These are phyloP conservation scores for Colletotrichum lini DNA, from an alignment of 2,329 filamentous ascomycete genomes.

Conservation along the genomic window DNA sequence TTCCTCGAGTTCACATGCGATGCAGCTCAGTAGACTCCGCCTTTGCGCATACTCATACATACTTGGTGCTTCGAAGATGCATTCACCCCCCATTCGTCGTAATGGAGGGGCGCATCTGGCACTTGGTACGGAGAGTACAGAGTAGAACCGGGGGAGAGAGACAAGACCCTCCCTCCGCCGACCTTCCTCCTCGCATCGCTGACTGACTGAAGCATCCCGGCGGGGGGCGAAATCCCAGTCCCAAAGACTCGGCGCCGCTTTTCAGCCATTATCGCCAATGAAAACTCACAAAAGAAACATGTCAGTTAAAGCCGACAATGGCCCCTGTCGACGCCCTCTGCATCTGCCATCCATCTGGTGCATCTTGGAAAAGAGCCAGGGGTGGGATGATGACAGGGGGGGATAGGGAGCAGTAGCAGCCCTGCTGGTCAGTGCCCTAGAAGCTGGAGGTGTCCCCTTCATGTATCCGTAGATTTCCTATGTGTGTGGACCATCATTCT, in stretches of 20 bases:
- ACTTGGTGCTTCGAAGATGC: conserved; percentile 23
- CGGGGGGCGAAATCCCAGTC: conserved; percentile 24
- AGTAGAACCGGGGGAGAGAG: background rate
- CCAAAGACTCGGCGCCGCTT: conserved; percentile 40
- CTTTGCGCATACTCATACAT: conserved; percentile 9
- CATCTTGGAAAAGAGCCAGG: conserved; percentile 16
- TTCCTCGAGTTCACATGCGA: conserved; percentile 21
- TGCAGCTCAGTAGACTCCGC: conserved; percentile 13
- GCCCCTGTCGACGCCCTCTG: conserved; percentile 26
- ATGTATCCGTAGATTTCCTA: background rate
- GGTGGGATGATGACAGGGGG: conserved; percentile 16
- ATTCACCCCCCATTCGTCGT: conserved; percentile 8
- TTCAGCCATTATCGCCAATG: conserved; percentile 54
- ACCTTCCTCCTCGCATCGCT: conserved; percentile 15
- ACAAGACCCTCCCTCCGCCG: background rate
- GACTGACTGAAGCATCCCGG: conserved; percentile 24
- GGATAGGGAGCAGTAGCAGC: conserved; percentile 13
- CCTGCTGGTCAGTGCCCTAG: conserved; percentile 23
- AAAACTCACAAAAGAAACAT: conserved; percentile 45
- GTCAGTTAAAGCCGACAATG: conserved; percentile 42
- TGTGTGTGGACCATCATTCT: background rate
- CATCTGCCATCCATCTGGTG: conserved; percentile 25
- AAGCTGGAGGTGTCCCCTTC: conserved; percentile 6
- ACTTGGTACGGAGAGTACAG: background rate
- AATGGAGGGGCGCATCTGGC: background rate